Evolutionary conservation across 1,139 yeast species (phyloP).

Genomic region (Saccharomyces hybrid): DNA sequence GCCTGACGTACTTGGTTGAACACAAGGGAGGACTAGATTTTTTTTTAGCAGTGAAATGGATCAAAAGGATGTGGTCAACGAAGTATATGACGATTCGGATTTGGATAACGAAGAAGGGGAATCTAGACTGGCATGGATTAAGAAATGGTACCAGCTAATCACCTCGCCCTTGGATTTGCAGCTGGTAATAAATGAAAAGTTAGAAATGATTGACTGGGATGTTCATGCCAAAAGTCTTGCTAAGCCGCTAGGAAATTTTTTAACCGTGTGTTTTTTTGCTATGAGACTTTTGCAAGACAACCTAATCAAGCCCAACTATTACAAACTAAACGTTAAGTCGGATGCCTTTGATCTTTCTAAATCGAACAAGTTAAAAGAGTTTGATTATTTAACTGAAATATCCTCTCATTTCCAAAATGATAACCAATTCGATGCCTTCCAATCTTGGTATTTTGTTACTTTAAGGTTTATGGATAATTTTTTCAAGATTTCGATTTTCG

Average conservation of each 20-base stretch:
- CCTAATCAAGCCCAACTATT: conserved; percentile 23
- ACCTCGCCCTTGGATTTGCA: conserved; percentile 47
- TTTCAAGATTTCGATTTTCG: conserved; percentile 6
- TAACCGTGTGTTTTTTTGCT: conserved; percentile 32
- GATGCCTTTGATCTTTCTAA: conserved; percentile 28
- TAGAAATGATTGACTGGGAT: conserved; percentile 62
- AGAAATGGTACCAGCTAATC: conserved; percentile 6
- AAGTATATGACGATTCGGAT: conserved; percentile 11
- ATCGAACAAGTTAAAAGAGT: conserved; percentile 23
- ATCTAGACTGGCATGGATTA: conserved; percentile 7
- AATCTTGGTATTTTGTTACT: conserved; percentile 9
- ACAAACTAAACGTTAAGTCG: conserved; percentile 16
- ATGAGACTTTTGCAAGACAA: conserved; percentile 33
- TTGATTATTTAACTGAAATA: conserved; percentile 23
- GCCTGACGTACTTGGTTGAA: background rate
- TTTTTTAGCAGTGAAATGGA: background rate
- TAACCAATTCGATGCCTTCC: background rate
- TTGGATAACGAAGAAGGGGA: conserved; percentile 6
- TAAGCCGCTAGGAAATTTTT: conserved; percentile 40
- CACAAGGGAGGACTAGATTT: background rate
- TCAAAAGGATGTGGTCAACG: background rate
- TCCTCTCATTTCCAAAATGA: conserved; percentile 3
- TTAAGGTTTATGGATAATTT: conserved; percentile 14
- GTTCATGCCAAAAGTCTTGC: conserved; percentile 42
- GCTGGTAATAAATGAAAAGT: conserved; percentile 45